phyloP scores from a whole-genome alignment of 2,329 filamentous ascomycete genomes.

The Colletotrichum coccodes region DNA sequence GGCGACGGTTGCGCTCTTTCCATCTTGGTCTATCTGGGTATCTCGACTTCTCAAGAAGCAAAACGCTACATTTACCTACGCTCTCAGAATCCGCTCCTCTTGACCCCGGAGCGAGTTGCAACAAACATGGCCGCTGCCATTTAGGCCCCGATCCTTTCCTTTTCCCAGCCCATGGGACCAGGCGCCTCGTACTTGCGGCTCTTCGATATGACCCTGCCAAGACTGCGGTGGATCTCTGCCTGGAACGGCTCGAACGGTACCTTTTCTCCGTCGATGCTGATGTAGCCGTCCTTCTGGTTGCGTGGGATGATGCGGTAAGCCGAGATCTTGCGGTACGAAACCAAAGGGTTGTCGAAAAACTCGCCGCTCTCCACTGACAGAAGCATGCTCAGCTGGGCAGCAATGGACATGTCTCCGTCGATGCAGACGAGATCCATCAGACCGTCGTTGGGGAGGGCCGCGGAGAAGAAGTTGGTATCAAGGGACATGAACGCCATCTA shows the following conservation, averaged over 20 bases:
- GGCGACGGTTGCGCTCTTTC: constrained; percentile 11
- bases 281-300: constrained; percentile 78
- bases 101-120: neutral
- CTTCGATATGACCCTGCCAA: constrained; percentile 88
- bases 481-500: constrained; percentile 92
- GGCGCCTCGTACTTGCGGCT: constrained; percentile 76
- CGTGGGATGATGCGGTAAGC: constrained; percentile 87
- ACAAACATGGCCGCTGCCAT: constrained; percentile 25
- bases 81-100: too few species aligned
- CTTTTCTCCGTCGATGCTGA: constrained; percentile 93
- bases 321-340: constrained; percentile 85
- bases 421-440: constrained; percentile 86
- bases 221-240: constrained; percentile 83
- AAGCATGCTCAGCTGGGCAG: constrained; percentile 76
- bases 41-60: constrained; percentile 25
- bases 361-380: constrained; percentile 76
- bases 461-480: constrained; percentile 87
- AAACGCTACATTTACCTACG: constrained; percentile 1
- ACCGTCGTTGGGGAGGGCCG: constrained; percentile 84
- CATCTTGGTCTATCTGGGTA: constrained; percentile 32
- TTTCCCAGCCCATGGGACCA: constrained; percentile 64
- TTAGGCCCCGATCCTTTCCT: constrained; percentile 43
- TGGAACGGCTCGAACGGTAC: constrained; percentile 91
- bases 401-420: constrained; percentile 76
- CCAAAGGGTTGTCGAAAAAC: constrained; percentile 82